Base-by-base conservation (phyloP, 768 basidiomycete species). In the Amanita pseudoporphyria region DNA sequence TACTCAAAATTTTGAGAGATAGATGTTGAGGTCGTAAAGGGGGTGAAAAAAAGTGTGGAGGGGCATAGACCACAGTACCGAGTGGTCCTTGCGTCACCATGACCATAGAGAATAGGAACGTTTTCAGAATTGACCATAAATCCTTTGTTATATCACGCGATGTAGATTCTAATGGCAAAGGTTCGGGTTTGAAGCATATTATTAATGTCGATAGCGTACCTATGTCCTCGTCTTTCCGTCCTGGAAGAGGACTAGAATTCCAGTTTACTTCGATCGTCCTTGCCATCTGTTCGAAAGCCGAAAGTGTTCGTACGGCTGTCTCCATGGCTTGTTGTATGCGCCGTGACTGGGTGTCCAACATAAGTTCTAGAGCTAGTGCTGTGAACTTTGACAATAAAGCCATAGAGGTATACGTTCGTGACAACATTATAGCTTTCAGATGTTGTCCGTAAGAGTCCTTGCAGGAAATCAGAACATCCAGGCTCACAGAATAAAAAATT, bases 41-140 rank as follows among this genome's bases (percentile, higher is more conserved):
- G 54, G 57, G 55, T 30, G 19, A 13, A 19, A 49, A 42, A 21
- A 41, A 18, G 2, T 58, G 52, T 14, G 79, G 73, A 7, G 74
- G 68, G 19, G 76, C 59, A 58, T 76, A 87, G 21, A 81, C 64
- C 4, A 77, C 63, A 1, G 77, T 64, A 6, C 74, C 72, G 18
- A 90, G 70, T 9, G 78, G 67, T 5, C 79, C 71, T 53, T 88
- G 82, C 3, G 77, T 65, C 18, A 90, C 62, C 81, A 88, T 82
- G 37, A 89, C 69, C 3, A 64, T 76, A 24, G 77, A 74, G 63
- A 91, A 91, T n/a, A 91, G 67, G 0, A 87, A 60, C 0, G 82
- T 85, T 63, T 89, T 91, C 58, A 88, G 71, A 21, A 76, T 70
- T 2, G 67, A 66, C 88, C 87, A 91, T 7, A 81, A 68, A 2